Conservation (phyloP, 2,329 filamentous ascomycete species). For the Neurospora sp. region DNA sequence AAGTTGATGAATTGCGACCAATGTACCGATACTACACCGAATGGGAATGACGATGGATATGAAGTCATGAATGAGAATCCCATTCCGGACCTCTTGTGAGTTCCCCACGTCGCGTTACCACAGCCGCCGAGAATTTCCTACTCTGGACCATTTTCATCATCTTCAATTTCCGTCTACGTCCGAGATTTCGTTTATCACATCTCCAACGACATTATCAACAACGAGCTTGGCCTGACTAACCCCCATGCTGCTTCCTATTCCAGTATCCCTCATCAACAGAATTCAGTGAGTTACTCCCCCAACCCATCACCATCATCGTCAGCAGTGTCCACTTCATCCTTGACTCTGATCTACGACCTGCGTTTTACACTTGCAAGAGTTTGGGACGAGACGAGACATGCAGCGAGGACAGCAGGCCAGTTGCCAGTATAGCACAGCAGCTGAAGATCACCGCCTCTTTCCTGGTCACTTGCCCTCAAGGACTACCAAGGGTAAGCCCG, state of each 20-base stretch:
- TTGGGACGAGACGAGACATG: neutral
- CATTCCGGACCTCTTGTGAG: neutral
- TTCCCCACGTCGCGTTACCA: neutral
- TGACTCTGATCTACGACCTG: neutral
- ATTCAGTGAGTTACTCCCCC: neutral
- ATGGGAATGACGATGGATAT: neutral
- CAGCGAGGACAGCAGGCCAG: neutral
- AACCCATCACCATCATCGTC: neutral
- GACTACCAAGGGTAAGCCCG: neutral
- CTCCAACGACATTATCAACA: neutral
- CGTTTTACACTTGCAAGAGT: neutral
- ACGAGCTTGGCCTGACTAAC: neutral
- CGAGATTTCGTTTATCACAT: neutral
- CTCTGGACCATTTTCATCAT: neutral
- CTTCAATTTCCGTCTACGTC: neutral
- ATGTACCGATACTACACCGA: neutral
- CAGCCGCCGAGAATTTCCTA: neutral
- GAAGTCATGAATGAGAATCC: neutral
- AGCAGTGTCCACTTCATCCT: neutral
- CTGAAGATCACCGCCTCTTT: neutral
- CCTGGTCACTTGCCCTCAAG: neutral
- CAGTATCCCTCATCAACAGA: neutral
- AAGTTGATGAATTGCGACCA: neutral
- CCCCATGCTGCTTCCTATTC: neutral
- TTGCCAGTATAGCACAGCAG: neutral